Evolutionary conservation across 768 basidiomycete genomes (phyloP).

Genomic region (Zangia roseola): DNA sequence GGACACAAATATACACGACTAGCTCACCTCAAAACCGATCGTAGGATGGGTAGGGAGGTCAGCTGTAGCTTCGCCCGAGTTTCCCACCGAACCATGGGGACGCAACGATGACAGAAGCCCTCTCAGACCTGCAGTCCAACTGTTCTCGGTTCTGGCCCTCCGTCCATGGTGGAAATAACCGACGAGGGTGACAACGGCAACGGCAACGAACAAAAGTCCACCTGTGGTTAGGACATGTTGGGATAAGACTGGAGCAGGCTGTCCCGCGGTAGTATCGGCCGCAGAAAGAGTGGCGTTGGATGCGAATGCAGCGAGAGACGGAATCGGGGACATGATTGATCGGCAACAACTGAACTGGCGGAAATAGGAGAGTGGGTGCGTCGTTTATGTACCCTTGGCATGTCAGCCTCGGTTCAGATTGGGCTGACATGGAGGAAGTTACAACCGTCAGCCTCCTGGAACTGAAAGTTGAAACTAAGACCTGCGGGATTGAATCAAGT

Average conservation of each 20-base stretch:
- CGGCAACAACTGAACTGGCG: neutral
- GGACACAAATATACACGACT: neutral
- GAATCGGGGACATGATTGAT: conserved; percentile 19
- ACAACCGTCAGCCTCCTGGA: no score
- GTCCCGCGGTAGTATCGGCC: neutral
- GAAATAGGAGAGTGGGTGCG: neutral
- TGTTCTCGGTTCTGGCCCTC: neutral
- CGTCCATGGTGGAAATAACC: conserved; percentile 18
- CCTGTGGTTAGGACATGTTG: conserved; percentile 10
- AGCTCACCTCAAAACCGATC: conserved; percentile 10
- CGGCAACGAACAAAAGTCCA: conserved; percentile 14
- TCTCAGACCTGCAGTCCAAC: conserved; percentile 8
- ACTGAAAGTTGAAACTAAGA: no score
- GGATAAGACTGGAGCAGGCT: neutral
- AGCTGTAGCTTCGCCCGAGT: neutral
- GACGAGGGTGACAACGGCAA: neutral
- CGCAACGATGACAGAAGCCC: conserved; percentile 11
- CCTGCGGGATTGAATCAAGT: no score
- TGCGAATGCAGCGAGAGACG: conserved; percentile 9
- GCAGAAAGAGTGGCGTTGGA: conserved; percentile 2
- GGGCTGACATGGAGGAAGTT: neutral
- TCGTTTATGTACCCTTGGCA: conserved; percentile 3
- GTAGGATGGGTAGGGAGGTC: conserved; percentile 8
- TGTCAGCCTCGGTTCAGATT: conserved; percentile 6
- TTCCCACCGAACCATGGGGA: neutral